Evolutionary conservation across 495 filamentous ascomycete species (phyloP).

Genomic region (Sabuloglossum arenarium): DNA sequence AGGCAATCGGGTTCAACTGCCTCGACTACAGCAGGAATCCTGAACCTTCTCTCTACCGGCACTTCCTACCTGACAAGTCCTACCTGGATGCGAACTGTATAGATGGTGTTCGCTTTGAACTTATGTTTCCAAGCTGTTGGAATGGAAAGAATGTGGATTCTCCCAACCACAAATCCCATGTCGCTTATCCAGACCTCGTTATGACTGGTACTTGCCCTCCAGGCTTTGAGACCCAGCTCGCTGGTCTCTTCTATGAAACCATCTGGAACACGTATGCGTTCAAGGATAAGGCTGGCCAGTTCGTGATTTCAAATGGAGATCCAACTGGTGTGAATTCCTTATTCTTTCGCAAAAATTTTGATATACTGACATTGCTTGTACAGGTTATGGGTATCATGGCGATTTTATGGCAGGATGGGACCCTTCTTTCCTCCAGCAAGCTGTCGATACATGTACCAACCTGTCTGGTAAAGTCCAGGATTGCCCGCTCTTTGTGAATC

Average conservation of each 20-base stretch:
- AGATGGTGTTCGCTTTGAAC: conserved; percentile 58
- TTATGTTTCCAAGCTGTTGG: conserved; percentile 89
- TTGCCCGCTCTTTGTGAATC: conserved; percentile 38
- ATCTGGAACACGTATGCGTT: conserved; percentile 66
- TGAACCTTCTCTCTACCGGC: conserved; percentile 58
- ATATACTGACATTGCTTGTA: not conserved
- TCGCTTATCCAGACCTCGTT: conserved; percentile 58
- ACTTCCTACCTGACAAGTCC: conserved; percentile 57
- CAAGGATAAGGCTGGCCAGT: conserved; percentile 41
- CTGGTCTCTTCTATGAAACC: conserved; percentile 68
- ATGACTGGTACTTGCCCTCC: conserved; percentile 58
- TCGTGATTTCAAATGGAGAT: conserved; percentile 71
- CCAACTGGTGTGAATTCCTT: conserved; percentile 29
- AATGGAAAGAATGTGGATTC: conserved; percentile 47
- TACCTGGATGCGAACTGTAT: conserved; percentile 56
- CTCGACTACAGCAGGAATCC: conserved; percentile 40
- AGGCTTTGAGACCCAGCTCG: conserved; percentile 45
- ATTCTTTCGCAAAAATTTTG: not conserved
- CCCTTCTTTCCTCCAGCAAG: conserved; percentile 31
- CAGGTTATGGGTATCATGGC: conserved; percentile 61
- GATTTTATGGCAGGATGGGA: conserved; percentile 81
- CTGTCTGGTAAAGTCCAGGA: conserved; percentile 29
- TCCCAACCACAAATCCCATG: conserved; percentile 42
- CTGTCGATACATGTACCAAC: conserved; percentile 29
- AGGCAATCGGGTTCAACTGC: conserved; percentile 84